Evolutionary conservation across 306 rosid genomes (phyloP), one percentile per base, ranked within the genome.

Genomic region (Adenanthera pavonina): DNA sequence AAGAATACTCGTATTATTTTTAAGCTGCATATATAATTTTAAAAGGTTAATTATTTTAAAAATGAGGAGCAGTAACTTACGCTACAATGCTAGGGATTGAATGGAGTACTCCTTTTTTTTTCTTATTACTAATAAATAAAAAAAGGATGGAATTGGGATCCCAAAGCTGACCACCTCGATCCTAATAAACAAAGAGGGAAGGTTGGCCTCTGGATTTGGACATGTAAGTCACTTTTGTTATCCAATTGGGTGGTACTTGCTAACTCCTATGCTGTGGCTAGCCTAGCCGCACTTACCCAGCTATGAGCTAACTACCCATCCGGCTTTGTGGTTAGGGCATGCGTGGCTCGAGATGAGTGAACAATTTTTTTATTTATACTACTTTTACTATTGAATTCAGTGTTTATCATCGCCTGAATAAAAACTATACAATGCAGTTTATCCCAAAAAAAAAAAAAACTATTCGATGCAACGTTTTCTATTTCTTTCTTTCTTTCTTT

Each of bases 281-380:
- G 79, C 88, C 86, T 86, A 85, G 77, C 90, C 83, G 30, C 84
- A 60, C 84, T 74, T 53, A 74, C 43, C 34, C 52, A 47, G 38
- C 74, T 44, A 4, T 20, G 35, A 67, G 78, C 85, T 53, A 83
- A 82, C 86, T 81, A 62, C 75, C 69, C 79, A 20, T 67, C 56
- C 72, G 52, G 80, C 83, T 83, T 80, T 84, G 44, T 72, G 76
- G 54, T 67, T 48, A 82, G 77, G 43, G 60, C 92, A 86, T 87
- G 94, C 92, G 94, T 87, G 93, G 94, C 97, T 93, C 94, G 92
- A 93, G 92, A 90, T 84, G 82, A 84, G 89, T 83, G 90, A 86
- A n/a, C 1, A 6, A 83, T 15, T 62, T 62, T 66, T 76, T 62
- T 65, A 75, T 43, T 6, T 16, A 17, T 15, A 66, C 16, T 60